Evolutionary conservation across 352 stramenopile species (phyloP).

Genomic region (Phytophthora colocasiae): DNA sequence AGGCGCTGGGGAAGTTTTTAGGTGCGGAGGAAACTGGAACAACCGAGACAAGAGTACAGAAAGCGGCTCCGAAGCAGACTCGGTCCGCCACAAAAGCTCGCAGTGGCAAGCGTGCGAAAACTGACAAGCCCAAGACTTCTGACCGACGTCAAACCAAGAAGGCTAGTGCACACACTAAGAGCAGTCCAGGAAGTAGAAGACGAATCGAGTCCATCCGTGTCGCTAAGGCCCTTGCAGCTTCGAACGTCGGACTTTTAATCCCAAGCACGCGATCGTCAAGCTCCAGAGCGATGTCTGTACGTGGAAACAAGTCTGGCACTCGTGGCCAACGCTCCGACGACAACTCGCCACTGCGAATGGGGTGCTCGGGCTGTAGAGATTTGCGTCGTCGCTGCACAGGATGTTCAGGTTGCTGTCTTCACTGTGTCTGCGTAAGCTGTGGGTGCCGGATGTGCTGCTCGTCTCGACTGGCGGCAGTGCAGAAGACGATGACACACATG

Average conservation of each 20-base stretch:
- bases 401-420: slow-evolving; percentile 69
- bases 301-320: slow-evolving; percentile 10
- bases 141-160: slow-evolving; percentile 30
- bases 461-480: slow-evolving; percentile 55
- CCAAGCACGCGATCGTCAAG: slow-evolving; percentile 19
- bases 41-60: slow-evolving; percentile 3
- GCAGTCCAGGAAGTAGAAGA: slow-evolving; percentile 20
- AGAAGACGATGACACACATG: slow-evolving; percentile 67
- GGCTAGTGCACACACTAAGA: slow-evolving; percentile 14
- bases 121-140: slow-evolving; percentile 16
- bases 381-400: slow-evolving; percentile 64
- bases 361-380: slow-evolving; percentile 71
- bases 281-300: slow-evolving; percentile 29
- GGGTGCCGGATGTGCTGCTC: slow-evolving; percentile 81
- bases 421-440: slow-evolving; percentile 77
- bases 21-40: slow-evolving; percentile 33
- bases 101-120: slow-evolving; percentile 24
- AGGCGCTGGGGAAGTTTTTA: slow-evolving; percentile 71
- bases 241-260: slow-evolving; percentile 17
- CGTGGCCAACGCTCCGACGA: slow-evolving; percentile 13
- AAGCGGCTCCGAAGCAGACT: slow-evolving; percentile 12
- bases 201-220: slow-evolving; percentile 40
- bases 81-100: slow-evolving; percentile 20
- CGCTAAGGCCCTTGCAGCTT: slow-evolving; percentile 38
- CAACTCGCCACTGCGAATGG: slow-evolving; percentile 57